Evolutionary conservation across 23 red algal genomes (phyloP), one percentile per base, ranked within the genome.

Genomic region (Chondrus crispus): DNA sequence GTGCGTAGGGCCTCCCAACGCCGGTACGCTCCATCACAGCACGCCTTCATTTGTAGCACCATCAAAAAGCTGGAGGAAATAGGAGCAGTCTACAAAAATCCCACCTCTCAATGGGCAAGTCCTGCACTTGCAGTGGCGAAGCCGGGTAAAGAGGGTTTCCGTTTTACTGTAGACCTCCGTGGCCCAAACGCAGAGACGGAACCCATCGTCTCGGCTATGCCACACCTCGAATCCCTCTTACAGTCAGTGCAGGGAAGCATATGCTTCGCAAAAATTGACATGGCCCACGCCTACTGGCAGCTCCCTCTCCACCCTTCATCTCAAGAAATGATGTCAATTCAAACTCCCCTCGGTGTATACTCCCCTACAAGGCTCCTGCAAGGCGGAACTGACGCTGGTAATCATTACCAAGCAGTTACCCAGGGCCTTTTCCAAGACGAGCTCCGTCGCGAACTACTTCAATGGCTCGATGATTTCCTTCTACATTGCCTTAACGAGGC

Each of bases 381-480:
- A 0, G 87, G 87, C 3, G 69, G 54, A 8, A 90, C 0, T 33
- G 70, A 74, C 29, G 78, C 71, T 13, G 74, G 87, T 8, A 90
- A 90, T 41, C 87, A 90, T 19, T 90, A 80, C 36, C 87, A 78
- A 63, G 35, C 72, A 3, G 87, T 90, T 12, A 20, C 62, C 1
- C 3, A 26, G 6, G 43, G 80, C 2, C 14, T 1, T 0, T 80
- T 90, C 33, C 9, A 10, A 9, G 87, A 79, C 24, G 63, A 46
- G 18, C n/a, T 2, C 16, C 50, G 55, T 33, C 28, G 1, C 19
- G 69, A 86, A 43, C 29, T 78, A 20, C 38, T 79, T 10, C 48
- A 90, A 35, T 89, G 85, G 68, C 54, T 76, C 3, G 44, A 89
- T 55, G 85, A 89, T 89, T 76, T 89, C 16, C 72, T 90, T 0